Evolutionary conservation across 495 filamentous ascomycete genomes (phyloP).

Genomic region (Aspergillus coremiiformis): DNA sequence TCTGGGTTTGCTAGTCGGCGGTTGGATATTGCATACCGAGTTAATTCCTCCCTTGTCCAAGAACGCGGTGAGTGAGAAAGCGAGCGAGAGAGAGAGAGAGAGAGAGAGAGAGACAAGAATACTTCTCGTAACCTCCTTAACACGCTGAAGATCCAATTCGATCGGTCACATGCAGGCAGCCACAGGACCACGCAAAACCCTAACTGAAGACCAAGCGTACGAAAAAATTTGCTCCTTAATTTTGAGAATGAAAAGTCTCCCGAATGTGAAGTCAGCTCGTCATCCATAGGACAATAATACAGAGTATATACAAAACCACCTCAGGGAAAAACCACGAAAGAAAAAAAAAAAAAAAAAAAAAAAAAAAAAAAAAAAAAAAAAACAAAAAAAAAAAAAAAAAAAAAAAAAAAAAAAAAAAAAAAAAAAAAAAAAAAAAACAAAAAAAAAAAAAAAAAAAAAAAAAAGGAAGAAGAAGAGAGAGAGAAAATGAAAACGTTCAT

Average conservation of each 20-base stretch:
- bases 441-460: slow-evolving; percentile 9
- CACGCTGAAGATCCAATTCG: too few species aligned
- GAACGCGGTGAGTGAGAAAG: not conserved
- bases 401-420: slow-evolving; percentile 5
- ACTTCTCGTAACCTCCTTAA: not conserved
- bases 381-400: slow-evolving; percentile 6
- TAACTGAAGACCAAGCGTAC: not conserved
- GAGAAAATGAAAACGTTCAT: too few species aligned
- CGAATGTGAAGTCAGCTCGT: not conserved
- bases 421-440: slow-evolving; percentile 3
- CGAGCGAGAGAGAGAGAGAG: too few species aligned
- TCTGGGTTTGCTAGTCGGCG: not conserved
- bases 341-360: slow-evolving; percentile 7
- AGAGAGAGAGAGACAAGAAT: not conserved
- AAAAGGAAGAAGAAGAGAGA: too few species aligned
- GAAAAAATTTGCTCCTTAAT: not conserved
- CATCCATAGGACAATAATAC: slow-evolving; percentile 9
- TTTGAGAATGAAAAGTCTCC: not conserved
- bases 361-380: slow-evolving; percentile 6
- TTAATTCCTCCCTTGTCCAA: not conserved
- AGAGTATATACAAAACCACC: slow-evolving; percentile 9
- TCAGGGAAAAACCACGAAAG: not conserved
- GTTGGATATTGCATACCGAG: not conserved
- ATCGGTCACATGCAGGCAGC: not conserved
- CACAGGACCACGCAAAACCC: not conserved